Evolutionary conservation across 2,329 filamentous ascomycete species (phyloP).

Genomic region (Fusarium pseudograminearum): DNA sequence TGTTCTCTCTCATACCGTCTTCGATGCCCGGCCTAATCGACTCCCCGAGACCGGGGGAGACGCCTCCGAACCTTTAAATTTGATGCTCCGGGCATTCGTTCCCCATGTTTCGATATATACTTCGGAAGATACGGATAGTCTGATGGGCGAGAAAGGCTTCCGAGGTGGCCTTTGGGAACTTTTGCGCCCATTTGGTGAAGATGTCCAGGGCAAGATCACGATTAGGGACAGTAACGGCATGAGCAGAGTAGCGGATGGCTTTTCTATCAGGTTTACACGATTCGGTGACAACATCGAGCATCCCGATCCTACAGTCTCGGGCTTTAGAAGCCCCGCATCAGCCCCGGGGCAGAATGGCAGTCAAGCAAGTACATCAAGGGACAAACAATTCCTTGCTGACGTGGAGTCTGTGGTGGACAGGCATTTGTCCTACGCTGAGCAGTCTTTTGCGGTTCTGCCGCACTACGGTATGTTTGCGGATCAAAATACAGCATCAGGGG

Average conservation of each 20-base stretch:
- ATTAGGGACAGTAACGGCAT: slow-evolving; percentile 90
- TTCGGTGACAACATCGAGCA: slow-evolving; percentile 71
- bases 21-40: slow-evolving; percentile 60
- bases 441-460: slow-evolving; percentile 57
- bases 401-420: slow-evolving; percentile 85
- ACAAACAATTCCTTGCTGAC: slow-evolving; percentile 63
- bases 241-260: slow-evolving; percentile 88
- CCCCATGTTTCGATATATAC: slow-evolving; percentile 89
- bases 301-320: slow-evolving; percentile 56
- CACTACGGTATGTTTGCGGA: slow-evolving; percentile 56
- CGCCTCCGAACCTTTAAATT: slow-evolving; percentile 66
- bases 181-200: slow-evolving; percentile 90
- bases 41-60: slow-evolving; percentile 59
- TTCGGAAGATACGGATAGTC: slow-evolving; percentile 85
- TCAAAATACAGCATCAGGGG: slow-evolving; percentile 59
- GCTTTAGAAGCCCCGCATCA: slow-evolving; percentile 50
- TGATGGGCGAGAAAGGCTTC: slow-evolving; percentile 88
- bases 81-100: slow-evolving; percentile 87
- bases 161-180: slow-evolving; percentile 84
- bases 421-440: slow-evolving; percentile 82
- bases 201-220: slow-evolving; percentile 86
- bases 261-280: slow-evolving; percentile 84
- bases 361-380: slow-evolving; percentile 48
- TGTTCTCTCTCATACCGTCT: slow-evolving; percentile 69
- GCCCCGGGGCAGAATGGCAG: slow-evolving; percentile 53